Base-by-base conservation (phyloP, 2,329 filamentous ascomycete species). In the Malbranchea zuffiana region DNA sequence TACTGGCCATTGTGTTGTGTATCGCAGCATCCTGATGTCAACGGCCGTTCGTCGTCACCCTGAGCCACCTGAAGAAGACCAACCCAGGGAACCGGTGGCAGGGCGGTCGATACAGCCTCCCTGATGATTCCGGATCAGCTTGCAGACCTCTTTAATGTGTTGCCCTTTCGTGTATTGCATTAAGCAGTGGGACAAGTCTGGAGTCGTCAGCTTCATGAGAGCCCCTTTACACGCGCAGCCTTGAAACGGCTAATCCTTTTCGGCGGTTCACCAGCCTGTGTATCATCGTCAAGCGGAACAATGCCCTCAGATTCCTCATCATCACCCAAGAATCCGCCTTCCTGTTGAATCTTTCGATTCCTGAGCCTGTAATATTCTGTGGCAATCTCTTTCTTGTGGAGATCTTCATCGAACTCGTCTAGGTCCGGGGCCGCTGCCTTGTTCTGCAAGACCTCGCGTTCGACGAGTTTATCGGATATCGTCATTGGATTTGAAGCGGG, bases 301-400 rank as follows among this genome's bases (percentile, higher is more conserved):
- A 77, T 73, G 12, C 73, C 65, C 26, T 50, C 44, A 30, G 69
- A 72, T 35, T 74, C 68, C 42, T 84, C 77, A 41, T 82, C 75
- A 48, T 85, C 74, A 40, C 75, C 72, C 49, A 81, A 63, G 56
- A 94, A 93, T 3, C 86, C 86, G 35, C 86, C 86, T 49, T 90
- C 76, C 48, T 78, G 73, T 47, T 85, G 76, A 37, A 95, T 86
- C 60, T 92, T 78, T 50, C 74, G 75, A 54, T 87, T 93, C 13
- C 88, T 80, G 57, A 83, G 69, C 29, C 75, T 77, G 56, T 93
- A 81, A 57, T 93, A 93, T 53, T 92, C 82, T 24, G 75, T 74
- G 5, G 82, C 79, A 10, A 93, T 77, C 56, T 93, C 81, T 44
- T 82, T 77, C 36, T 81, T 72, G 34, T 88, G 67, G 19, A 87